These are phyloP conservation scores for Leishmania gerbilli DNA, from an alignment of 208 protist genomes.

Conservation along the genomic window DNA sequence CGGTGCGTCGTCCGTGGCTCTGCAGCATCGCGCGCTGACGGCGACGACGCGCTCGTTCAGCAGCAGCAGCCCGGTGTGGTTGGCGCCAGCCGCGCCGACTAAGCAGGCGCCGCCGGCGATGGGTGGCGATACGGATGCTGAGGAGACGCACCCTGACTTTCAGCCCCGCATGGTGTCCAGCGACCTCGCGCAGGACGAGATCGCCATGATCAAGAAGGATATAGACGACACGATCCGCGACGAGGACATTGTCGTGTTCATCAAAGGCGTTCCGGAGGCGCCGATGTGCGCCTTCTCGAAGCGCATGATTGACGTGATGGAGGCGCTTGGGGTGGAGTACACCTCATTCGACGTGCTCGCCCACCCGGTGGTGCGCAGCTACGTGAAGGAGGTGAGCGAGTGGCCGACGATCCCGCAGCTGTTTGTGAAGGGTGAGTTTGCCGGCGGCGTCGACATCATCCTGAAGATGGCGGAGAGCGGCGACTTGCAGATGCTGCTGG, in stretches of 20 bases:
- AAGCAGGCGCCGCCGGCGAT: not conserved
- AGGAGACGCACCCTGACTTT: constrained; percentile 89
- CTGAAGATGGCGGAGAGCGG: constrained; percentile 90
- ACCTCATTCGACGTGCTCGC: constrained; percentile 94
- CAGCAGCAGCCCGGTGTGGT: not conserved
- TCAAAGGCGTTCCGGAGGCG: constrained; percentile 96
- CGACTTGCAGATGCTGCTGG: constrained; percentile 85
- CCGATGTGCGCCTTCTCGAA: constrained; percentile 97
- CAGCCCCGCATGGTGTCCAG: constrained; percentile 73
- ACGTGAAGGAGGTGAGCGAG: constrained; percentile 94
- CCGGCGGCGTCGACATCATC: constrained; percentile 94
- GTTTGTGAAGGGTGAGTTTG: constrained; percentile 96
- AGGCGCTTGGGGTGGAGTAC: constrained; percentile 92
- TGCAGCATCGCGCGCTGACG: not conserved
- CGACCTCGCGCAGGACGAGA: constrained; percentile 75
- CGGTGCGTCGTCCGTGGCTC: not conserved
- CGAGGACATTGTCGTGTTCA: constrained; percentile 95
- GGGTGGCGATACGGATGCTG: constrained; percentile 64
- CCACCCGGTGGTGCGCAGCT: constrained; percentile 90
- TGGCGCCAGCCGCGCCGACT: not conserved
- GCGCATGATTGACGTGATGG: constrained; percentile 92
- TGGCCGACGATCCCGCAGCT: constrained; percentile 98
- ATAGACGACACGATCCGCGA: constrained; percentile 88
- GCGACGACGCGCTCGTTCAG: not conserved
- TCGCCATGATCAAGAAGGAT: constrained; percentile 88